phyloP scores from a whole-genome alignment of 2,329 filamentous ascomycete genomes.

The Pseudogymnoascus sp. region DNA sequence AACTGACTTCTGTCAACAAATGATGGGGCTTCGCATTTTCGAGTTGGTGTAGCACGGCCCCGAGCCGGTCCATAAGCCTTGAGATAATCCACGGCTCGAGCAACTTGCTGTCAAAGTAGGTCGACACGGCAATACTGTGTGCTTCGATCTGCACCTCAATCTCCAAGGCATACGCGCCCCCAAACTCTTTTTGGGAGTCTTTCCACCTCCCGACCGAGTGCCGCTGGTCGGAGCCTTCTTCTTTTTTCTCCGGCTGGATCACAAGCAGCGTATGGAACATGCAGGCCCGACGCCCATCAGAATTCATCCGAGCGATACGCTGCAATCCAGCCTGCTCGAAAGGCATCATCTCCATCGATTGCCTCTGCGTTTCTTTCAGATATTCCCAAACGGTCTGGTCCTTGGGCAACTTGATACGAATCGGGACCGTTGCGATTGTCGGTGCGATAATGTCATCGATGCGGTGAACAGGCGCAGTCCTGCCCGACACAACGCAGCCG shows the following conservation, averaged over 20 bases:
- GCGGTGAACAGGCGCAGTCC: conserved; percentile 31
- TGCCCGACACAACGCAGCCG: conserved; percentile 35
- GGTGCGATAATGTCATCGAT: conserved; percentile 37
- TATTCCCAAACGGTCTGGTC: conserved; percentile 32
- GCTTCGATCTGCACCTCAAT: no score
- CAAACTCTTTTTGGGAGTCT: no score
- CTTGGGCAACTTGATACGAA: conserved; percentile 30
- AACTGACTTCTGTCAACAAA: no score
- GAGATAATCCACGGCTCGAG: background rate
- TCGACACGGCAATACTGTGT: background rate
- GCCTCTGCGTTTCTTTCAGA: conserved; percentile 36
- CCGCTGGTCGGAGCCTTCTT: no score
- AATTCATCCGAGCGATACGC: conserved; percentile 34
- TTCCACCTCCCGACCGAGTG: no score
- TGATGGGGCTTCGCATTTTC: no score
- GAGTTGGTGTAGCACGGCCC: no score
- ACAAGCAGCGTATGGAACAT: conserved; percentile 35
- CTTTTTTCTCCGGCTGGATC: conserved; percentile 24
- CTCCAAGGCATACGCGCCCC: no score
- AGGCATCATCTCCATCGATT: conserved; percentile 40
- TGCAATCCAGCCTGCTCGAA: conserved; percentile 41
- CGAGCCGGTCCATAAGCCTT: no score
- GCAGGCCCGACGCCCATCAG: conserved; percentile 32
- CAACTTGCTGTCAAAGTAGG: background rate
- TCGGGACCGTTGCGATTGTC: conserved; percentile 36